Evolutionary conservation across 2,329 filamentous ascomycete species (phyloP), one percentile per base, ranked within the genome.

Genomic region (Diaporthe citriasiana): DNA sequence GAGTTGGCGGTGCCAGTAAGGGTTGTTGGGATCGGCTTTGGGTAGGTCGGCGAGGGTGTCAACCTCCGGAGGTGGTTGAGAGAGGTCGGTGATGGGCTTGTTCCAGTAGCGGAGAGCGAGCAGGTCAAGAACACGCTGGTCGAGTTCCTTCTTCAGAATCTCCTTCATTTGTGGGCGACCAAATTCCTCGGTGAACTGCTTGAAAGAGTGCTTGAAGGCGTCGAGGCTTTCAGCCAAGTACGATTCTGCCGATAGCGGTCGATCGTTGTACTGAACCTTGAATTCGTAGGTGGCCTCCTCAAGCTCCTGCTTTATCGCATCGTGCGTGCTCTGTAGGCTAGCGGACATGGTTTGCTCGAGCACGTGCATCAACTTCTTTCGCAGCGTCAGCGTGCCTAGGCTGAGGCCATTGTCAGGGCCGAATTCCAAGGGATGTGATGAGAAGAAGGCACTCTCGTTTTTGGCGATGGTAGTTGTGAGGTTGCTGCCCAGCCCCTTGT

Each of bases 231-330:
- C 97, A 2, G 97, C 97, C 51, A 99, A 89, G 81, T 99, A 99
- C 5, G 96, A 98, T 82, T 99, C 97, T 2, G 97, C 97, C 68
- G 95, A 98, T 47, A 99, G 87, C 1, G 96, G 95, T 9, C 97
- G 92, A 82, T 99, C 97, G 80, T 99, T 99, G 85, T 99, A 99
- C 82, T 99, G 97, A 7, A 99, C 97, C 82, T 99, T 99, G 88
- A 98, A 99, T 83, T 99, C 96, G 81, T 99, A 99, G 0, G 94
- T 96, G 4, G 97, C 95, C 83, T 99, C 97, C 80, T 98, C 96
- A 0, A 99, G 90, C 82, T 99, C 97, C 81, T 98, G 95, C 76
- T 93, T 93, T 77, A 99, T 98, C 13, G 95, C 95, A 80, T 98
- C 95, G 78, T 94, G 94, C 4, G 97, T 99, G 72, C 91, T 92